Percentiles rank a stretch among this genome's conserved stretches.
Evolutionary conservation across 768 basidiomycete genomes (phyloP).

Genomic region (Boletus tomentosulus): DNA sequence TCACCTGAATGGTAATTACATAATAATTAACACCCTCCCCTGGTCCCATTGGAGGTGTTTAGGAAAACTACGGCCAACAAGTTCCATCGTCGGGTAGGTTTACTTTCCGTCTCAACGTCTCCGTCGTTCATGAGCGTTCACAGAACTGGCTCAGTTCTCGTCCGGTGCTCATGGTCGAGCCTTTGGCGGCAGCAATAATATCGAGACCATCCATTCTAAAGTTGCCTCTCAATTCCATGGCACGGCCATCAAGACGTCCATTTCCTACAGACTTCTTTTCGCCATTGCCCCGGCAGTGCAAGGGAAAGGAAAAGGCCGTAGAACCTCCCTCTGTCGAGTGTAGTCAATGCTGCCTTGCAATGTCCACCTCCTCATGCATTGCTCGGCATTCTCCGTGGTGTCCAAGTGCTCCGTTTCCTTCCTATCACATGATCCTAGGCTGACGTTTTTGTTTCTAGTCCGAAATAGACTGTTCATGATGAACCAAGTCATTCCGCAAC

Average conservation of each 20-base stretch:
- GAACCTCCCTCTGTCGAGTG: slow-evolving; percentile 27
- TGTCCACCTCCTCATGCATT: slow-evolving; percentile 45
- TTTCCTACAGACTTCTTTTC: slow-evolving; percentile 51
- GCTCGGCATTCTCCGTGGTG: slow-evolving; percentile 47
- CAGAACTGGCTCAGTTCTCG: slow-evolving; percentile 2
- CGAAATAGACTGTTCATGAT: slow-evolving; percentile 36
- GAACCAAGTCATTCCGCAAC: slow-evolving; percentile 31
- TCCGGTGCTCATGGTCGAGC: slow-evolving; percentile 56
- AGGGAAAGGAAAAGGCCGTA: slow-evolving; percentile 50
- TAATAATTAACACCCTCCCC: slow-evolving; percentile 6
- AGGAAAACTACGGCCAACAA: slow-evolving; percentile 4
- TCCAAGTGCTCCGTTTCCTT: slow-evolving; percentile 35
- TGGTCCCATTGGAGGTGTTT: background rate
- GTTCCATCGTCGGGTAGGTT: slow-evolving; percentile 12
- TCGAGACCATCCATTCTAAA: slow-evolving; percentile 34
- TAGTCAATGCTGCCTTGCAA: slow-evolving; percentile 23
- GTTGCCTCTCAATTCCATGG: slow-evolving; percentile 28
- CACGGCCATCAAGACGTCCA: slow-evolving; percentile 27
- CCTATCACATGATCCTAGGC: background rate
- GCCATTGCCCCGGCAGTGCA: slow-evolving; percentile 47
- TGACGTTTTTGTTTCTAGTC: slow-evolving; percentile 18
- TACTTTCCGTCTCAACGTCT: background rate
- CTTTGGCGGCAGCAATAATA: slow-evolving; percentile 49
- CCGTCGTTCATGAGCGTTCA: background rate
- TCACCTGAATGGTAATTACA: slow-evolving; percentile 9